Evolutionary conservation across 208 protist species (phyloP), one percentile per base, ranked within the genome.

Genomic region (Trypanosoma lewisi): DNA sequence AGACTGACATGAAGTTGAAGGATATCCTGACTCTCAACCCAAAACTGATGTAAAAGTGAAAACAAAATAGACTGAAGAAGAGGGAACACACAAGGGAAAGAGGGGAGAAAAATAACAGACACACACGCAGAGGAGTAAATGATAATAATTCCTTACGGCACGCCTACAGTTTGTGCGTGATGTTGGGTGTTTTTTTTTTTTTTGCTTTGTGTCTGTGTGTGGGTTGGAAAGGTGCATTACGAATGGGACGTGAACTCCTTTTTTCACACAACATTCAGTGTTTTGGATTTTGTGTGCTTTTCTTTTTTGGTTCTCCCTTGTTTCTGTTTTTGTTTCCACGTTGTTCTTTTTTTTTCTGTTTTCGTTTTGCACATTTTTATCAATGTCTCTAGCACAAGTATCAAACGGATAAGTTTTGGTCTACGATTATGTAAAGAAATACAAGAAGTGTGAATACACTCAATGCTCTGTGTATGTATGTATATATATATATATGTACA

Each of bases 51-150:
- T 21, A 21, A 54, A 36, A 48, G 14, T 12, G 16, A 48, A 45
- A 44, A 21, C 23, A 34, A 25, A 34, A 60, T 11, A 11, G 42
- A 11, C 19, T 17, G 21, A 39, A 41, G 31, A 31, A 53, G 16
- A 25, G 17, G 31, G 31, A 53, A 12, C 12, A 57, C 17, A 27
- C 28, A 59, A 59, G 0, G 34, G 4, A 47, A 44, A 48, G 48
- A 28, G 11, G 41, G 51, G 11, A 17, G 51, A 56, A 56, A 53
- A n/a, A n/a, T n/a, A n/a, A n/a, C n/a, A n/a, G n/a, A n/a, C n/a
- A n/a, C n/a, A n/a, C n/a, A n/a, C n/a, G n/a, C n/a, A n/a, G n/a
- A n/a, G n/a, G n/a, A n/a, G n/a, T n/a, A n/a, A n/a, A n/a, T n/a
- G n/a, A n/a, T n/a, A n/a, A n/a, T n/a, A n/a, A n/a, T n/a, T 7